Evolutionary conservation across 345 rosid species (phyloP).

Genomic region (Salix suchowensis): DNA sequence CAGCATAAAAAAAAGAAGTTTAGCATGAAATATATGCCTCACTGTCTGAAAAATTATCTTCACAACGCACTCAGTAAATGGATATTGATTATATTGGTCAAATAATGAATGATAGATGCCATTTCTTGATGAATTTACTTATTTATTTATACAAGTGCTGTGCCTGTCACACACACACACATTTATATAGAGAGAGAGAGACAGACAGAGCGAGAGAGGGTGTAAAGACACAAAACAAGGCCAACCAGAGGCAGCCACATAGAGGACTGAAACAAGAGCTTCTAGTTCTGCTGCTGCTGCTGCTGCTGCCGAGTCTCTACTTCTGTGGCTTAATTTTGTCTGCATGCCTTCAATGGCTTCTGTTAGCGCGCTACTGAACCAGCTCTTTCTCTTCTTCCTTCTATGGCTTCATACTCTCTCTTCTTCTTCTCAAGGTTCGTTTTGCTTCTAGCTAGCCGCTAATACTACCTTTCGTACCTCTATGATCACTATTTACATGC

Average conservation of each 20-base stretch:
- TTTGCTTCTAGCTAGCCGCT: neutral
- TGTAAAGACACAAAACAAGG: slow-evolving; percentile 10
- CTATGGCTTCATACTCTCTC: slow-evolving; percentile 13
- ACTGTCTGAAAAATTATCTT: no score
- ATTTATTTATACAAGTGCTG: no score
- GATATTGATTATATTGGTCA: no score
- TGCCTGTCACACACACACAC: no score
- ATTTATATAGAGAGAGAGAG: neutral
- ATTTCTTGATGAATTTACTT: no score
- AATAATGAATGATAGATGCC: no score
- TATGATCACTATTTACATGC: neutral
- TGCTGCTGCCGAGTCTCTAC: neutral
- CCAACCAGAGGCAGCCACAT: slow-evolving; percentile 26
- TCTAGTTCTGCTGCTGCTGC: neutral
- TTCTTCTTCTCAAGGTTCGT: slow-evolving; percentile 20
- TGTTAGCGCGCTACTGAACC: neutral
- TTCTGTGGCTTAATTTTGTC: neutral
- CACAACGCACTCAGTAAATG: no score
- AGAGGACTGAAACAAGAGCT: neutral
- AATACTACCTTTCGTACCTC: neutral
- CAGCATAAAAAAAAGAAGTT: no score
- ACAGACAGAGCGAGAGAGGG: neutral
- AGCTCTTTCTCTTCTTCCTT: slow-evolving; percentile 1
- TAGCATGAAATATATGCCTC: no score
- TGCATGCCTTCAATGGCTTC: slow-evolving; percentile 15